Percentiles rank a stretch among this genome's conserved stretches.
These are phyloP conservation scores for Arxiozyma heterogenica DNA, from an alignment of 1,139 yeast species.

Conservation along the genomic window DNA sequence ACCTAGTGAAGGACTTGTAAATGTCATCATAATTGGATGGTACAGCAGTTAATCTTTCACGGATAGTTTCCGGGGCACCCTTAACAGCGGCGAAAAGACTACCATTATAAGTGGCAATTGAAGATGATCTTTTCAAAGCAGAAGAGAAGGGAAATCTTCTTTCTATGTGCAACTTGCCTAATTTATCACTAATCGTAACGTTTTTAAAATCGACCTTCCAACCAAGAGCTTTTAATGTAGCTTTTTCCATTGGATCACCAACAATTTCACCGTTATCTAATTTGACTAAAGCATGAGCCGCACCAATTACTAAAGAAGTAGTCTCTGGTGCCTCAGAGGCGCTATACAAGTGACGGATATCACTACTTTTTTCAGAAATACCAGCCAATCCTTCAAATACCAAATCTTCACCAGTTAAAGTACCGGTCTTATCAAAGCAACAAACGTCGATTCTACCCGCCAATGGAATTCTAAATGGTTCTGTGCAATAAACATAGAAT, in stretches of 20 bases:
- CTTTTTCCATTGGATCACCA: constrained; percentile 99
- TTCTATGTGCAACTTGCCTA: constrained; percentile 57
- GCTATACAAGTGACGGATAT: constrained; percentile 48
- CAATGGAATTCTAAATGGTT: constrained; percentile 94
- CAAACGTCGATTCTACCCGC: constrained; percentile 98
- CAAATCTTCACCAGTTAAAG: constrained; percentile 92
- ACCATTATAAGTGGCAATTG: constrained; percentile 59
- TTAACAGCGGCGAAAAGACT: constrained; percentile 77
- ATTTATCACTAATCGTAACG: constrained; percentile 39
- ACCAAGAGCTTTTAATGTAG: constrained; percentile 77
- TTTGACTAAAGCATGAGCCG: constrained; percentile 92
- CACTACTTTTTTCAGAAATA: constrained; percentile 38
- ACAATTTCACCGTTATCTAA: constrained; percentile 95
- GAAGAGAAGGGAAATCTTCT: constrained; percentile 97
- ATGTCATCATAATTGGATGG: constrained; percentile 80
- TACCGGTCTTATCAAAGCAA: constrained; percentile 98
- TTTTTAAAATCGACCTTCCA: constrained; percentile 81
- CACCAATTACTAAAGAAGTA: constrained; percentile 71
- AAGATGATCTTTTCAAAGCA: constrained; percentile 88
- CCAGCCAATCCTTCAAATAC: constrained; percentile 97
- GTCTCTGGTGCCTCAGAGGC: constrained; percentile 56
- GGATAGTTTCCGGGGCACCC: constrained; percentile 99
- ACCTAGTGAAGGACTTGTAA: constrained; percentile 83
- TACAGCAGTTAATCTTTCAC: constrained; percentile 58
- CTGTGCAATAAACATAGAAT: constrained; percentile 89